Conservation (phyloP, 129 eudicot genomes). For the Helianthus annuus region HanXRQr2.0-SUNRISE NC_035448.2:20397429-20397928, state of each 20-base stretch:
- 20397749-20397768: constrained; percentile 33
- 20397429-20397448: no score
- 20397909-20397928: background rate
- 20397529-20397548: no score
- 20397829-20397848: background rate
- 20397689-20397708: constrained; percentile 43
- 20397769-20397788: constrained; percentile 10
- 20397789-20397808: background rate
- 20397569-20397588: no score
- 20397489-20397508: no score
- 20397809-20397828: constrained; percentile 17
- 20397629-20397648: constrained; percentile 66
- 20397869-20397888: no score
- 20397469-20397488: no score
- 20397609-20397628: constrained; percentile 1
- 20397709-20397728: constrained; percentile 56
- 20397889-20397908: background rate
- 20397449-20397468: no score
- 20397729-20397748: constrained; percentile 47
- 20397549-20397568: no score
- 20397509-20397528: no score
- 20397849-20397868: no score
- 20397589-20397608: no score
- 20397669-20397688: constrained; percentile 78
- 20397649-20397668: constrained; percentile 67